Evolutionary conservation across 805 yeast genomes (phyloP).

Genomic region (Barnettozyma siamensis): DNA sequence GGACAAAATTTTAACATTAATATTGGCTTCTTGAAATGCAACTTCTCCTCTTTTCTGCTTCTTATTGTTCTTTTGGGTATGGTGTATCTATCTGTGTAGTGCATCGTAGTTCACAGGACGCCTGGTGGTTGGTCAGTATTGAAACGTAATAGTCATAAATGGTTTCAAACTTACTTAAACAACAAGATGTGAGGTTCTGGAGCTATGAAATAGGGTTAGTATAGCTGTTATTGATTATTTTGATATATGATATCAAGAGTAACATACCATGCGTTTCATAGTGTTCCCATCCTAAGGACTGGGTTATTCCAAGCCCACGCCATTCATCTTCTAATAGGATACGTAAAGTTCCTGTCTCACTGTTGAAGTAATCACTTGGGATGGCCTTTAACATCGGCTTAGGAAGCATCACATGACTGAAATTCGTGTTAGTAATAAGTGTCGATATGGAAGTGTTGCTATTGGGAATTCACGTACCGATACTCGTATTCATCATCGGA

Average conservation of each 20-base stretch:
- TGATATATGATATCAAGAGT: neutral
- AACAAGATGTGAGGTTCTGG: slow-evolving; percentile 97
- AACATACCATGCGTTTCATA: slow-evolving; percentile 76
- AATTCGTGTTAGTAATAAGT: too few relatives aligned
- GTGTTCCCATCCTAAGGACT: slow-evolving; percentile 95
- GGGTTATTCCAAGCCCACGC: slow-evolving; percentile 98
- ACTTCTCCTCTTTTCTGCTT: too few relatives aligned
- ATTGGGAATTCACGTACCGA: slow-evolving; percentile 29
- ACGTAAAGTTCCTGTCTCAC: slow-evolving; percentile 90
- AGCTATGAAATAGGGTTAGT: slow-evolving; percentile 35
- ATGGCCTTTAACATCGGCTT: slow-evolving; percentile 91
- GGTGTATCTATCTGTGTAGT: slow-evolving; percentile 17
- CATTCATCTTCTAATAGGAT: slow-evolving; percentile 93
- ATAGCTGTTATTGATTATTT: too few relatives aligned
- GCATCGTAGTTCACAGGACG: slow-evolving; percentile 54
- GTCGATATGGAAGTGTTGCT: too few relatives aligned
- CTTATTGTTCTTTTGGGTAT: neutral
- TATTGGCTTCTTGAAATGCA: too few relatives aligned
- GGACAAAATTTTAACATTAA: too few relatives aligned
- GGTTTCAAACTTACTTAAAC: slow-evolving; percentile 46
- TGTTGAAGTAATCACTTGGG: slow-evolving; percentile 89
- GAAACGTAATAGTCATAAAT: neutral
- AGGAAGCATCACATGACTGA: slow-evolving; percentile 94
- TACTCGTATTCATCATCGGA: slow-evolving; percentile 90
- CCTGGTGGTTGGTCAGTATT: slow-evolving; percentile 23